Base-by-base conservation (phyloP, 2,329 filamentous ascomycete species). In the Torrubiella hemipterigena region DNA sequence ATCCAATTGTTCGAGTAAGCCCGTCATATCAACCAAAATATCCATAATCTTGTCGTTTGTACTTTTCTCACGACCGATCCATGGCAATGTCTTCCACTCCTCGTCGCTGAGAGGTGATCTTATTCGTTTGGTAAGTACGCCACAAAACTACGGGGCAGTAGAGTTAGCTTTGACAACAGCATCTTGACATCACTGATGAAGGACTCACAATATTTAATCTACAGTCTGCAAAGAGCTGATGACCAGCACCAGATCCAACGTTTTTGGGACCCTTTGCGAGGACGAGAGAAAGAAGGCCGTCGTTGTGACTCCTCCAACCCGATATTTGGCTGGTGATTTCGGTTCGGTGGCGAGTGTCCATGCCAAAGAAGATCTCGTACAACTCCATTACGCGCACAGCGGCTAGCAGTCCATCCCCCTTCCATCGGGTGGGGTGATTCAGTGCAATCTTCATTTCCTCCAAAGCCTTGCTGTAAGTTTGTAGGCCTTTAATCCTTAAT, bases 181-280 rank as follows among this genome's bases (percentile, higher is more conserved):
- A 4, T 27, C 16, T 12, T 7, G 17, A 7, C 9, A 6, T 18
- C 11, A 3, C 14, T 6, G 12, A 14, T 12, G 10, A 7, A 2
- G n/a, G 3, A 30, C 32, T 9, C 23, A 34, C 32, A 19, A 29
- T 34, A 17, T 34, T 34, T n/a, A 34, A 21, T 11, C 32, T 20
- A 13, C 32, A 27, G 21, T 34, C 32, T 5, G 32, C 32, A 16
- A 34, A 34, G 6, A 34, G n/a, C n/a, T 34, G 32, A 16, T 34
- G 32, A 2, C 32, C 32, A 9, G 27, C 27, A 7, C 32, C 32
- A 11, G 27, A 26, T 17, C 28, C 27, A 16, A 34, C 9, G 9
- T 14, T 30, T 5, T 14, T 6, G 3, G 32, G 16, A 3, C 32
- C 32, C 13, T 24, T 22, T 3, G 24, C 19, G 4, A 34, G 18